Evolutionary conservation across 192 early-diverging fungal species (phyloP).

Genomic region (Backusella circina): DNA sequence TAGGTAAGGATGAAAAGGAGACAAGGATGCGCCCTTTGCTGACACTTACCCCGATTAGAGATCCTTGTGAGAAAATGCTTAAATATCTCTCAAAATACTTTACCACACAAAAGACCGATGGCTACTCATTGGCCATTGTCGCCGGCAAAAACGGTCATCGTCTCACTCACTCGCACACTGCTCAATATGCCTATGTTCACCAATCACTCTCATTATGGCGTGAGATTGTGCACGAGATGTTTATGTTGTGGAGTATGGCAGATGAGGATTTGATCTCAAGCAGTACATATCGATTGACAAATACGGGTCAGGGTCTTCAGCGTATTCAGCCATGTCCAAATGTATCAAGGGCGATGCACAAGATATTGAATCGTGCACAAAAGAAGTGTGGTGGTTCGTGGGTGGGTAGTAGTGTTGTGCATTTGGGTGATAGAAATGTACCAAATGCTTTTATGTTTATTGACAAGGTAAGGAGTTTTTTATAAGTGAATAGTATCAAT

Average conservation of each 20-base stretch:
- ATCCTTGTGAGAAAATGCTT: constrained; percentile 94
- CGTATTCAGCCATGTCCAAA: constrained; percentile 88
- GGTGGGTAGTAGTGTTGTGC: constrained; percentile 95
- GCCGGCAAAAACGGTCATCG: constrained; percentile 82
- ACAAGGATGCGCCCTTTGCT: background rate
- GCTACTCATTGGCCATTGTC: constrained; percentile 79
- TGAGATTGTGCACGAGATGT: constrained; percentile 97
- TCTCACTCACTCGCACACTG: constrained; percentile 88
- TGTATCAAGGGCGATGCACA: constrained; percentile 82
- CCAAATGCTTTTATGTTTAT: constrained; percentile 98
- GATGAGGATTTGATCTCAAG: constrained; percentile 79
- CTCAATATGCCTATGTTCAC: constrained; percentile 88
- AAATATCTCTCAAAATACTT: constrained; percentile 77
- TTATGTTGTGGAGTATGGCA: constrained; percentile 88
- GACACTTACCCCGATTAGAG: constrained; percentile 45
- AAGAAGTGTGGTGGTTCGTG: constrained; percentile 73
- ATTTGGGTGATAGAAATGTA: constrained; percentile 97
- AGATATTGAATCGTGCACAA: constrained; percentile 85
- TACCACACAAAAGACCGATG: constrained; percentile 59
- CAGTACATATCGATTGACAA: constrained; percentile 77
- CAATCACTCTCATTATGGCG: constrained; percentile 96
- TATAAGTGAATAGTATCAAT: background rate
- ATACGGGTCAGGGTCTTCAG: constrained; percentile 97
- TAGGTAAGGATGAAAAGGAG: constrained; percentile 41
- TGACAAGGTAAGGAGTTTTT: constrained; percentile 57